Base-by-base conservation (phyloP, 768 basidiomycete species). In the Leccinum obscurum region DNA sequence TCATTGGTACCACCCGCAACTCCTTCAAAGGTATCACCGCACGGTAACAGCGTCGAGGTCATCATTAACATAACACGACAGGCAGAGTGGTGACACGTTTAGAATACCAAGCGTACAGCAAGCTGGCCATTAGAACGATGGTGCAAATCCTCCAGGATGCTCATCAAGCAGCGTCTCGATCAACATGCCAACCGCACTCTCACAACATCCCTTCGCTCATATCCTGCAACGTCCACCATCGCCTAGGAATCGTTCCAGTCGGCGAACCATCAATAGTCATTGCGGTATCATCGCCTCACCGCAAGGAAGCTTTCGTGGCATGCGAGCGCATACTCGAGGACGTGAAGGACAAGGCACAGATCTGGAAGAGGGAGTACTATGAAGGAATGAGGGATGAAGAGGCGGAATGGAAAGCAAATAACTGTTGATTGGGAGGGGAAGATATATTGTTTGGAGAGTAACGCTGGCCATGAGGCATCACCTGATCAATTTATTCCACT, bases 331-430 rank as follows among this genome's bases (percentile, higher is more conserved):
- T 95, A 60, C 79, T 96, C n/a, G 94, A 96, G 72, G 82, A 87
- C 59, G 87, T 95, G 58, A 96, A 96, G 77, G 76, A 75, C 61
- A 88, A 84, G 68, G 92, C 82, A 46, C 93, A 92, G 73, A 89
- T 95, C 63, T 96, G 94, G 94, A 95, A 96, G 77, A 77, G 90
- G 66, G 94, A 95, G 70, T 91, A 83, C 68, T 95, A 95, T 66
- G 88, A 88, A 68, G 89, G 85, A 7, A 83, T 85, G 64, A 72
- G 73, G 54, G 86, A 88, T 50, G 81, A 78, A 34, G 78, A 77
- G 54, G 88, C 88, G 10, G 80, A 83, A 68, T 90, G 89, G 89
- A 90, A 90, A 72, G 80, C 79, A 61, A 90, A 90, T 70, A 64
- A 65, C 28, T 61, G 56, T 55, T 77, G 64, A 66, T 51, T 51